Conservation (phyloP, 495 filamentous ascomycete genomes). For the Achaetomiella virescens region DNA sequence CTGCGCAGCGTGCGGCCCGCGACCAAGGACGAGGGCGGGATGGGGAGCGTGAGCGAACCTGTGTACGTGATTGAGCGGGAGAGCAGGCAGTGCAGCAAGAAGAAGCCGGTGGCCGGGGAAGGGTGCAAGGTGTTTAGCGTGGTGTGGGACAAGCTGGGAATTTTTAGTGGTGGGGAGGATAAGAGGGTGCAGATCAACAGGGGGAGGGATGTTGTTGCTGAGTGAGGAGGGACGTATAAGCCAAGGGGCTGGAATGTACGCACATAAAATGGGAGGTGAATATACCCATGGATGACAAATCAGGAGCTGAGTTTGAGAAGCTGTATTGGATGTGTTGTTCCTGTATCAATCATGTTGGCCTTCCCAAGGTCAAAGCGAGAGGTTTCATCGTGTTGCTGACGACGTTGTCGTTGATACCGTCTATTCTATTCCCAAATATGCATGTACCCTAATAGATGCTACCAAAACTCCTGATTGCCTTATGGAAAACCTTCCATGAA, state of each 20-base stretch:
- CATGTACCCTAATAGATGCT: too few relatives aligned
- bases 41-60: constrained; percentile 64
- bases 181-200: constrained; percentile 86
- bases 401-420: too few relatives aligned
- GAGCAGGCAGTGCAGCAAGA: constrained; percentile 55
- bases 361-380: not conserved
- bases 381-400: too few relatives aligned
- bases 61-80: constrained; percentile 79
- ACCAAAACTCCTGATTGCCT: too few relatives aligned
- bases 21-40: constrained; percentile 50
- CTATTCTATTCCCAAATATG: too few relatives aligned
- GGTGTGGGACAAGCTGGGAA: constrained; percentile 81
- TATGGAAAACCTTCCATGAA: too few relatives aligned
- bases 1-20: constrained; percentile 64
- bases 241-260: not conserved
- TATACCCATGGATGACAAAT: constrained; percentile 15
- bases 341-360: not conserved
- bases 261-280: not conserved
- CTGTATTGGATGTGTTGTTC: not conserved
- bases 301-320: not conserved
- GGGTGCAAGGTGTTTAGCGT: constrained; percentile 88
- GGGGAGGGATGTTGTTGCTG: constrained; percentile 39
- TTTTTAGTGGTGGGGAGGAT: constrained; percentile 89
- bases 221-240: not conserved
- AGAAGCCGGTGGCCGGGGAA: constrained; percentile 59